Conservation (phyloP, 768 basidiomycete species). For the Mycena kentingensis region DNA sequence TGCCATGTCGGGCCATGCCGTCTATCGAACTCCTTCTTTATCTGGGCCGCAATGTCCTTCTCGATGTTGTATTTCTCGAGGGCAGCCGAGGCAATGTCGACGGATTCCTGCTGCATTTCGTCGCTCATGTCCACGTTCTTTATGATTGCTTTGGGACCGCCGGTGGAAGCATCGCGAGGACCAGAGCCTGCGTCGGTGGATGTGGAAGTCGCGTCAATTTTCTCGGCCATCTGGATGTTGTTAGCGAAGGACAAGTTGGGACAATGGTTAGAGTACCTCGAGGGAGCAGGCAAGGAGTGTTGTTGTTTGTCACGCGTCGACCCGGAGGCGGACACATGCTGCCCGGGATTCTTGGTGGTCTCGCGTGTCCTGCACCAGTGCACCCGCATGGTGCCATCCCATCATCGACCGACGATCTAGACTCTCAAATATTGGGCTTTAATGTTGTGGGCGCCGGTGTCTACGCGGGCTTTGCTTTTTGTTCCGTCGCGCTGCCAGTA, state of each 20-base stretch:
- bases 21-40: constrained; percentile 98
- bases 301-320: background rate
- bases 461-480: no score
- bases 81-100: constrained; percentile 83
- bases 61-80: constrained; percentile 93
- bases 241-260: background rate
- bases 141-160: constrained; percentile 82
- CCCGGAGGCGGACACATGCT: no score
- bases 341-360: no score
- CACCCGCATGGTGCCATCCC: no score
- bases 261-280: background rate
- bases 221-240: constrained; percentile 48
- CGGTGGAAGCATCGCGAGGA: constrained; percentile 40
- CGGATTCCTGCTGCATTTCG: constrained; percentile 93
- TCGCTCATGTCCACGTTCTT: constrained; percentile 97
- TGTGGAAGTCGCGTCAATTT: constrained; percentile 59
- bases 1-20: constrained; percentile 96
- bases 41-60: constrained; percentile 96
- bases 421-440: no score
- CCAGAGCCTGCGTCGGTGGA: constrained; percentile 55
- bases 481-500: no score
- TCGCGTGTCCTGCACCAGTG: no score
- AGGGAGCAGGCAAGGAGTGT: background rate
- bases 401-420: no score
- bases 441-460: no score